Evolutionary conservation across 495 filamentous ascomycete genomes (phyloP).

Genomic region (Immersiella caudata): DNA sequence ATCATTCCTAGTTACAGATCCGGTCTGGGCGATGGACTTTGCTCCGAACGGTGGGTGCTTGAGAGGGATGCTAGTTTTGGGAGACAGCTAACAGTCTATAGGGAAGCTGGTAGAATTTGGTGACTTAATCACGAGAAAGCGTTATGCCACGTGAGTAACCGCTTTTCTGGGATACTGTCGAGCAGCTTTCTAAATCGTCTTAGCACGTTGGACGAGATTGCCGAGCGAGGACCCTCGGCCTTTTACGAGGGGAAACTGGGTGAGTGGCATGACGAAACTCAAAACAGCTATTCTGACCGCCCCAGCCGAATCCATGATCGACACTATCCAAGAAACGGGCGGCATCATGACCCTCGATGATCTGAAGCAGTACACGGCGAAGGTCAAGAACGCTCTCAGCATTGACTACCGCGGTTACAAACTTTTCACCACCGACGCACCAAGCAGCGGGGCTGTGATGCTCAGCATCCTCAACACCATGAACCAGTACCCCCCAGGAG

Average conservation of each 20-base stretch:
- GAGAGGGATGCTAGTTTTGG: background rate
- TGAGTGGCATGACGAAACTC: conserved; percentile 14
- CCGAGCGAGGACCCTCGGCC: conserved; percentile 64
- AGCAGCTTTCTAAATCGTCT: conserved; percentile 11
- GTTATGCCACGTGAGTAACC: conserved; percentile 65
- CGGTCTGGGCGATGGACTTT: conserved; percentile 83
- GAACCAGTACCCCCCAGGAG: conserved; percentile 63
- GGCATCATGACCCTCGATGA: conserved; percentile 86
- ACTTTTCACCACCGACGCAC: conserved; percentile 69
- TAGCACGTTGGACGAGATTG: conserved; percentile 73
- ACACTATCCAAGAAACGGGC: conserved; percentile 61
- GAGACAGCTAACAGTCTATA: conserved; percentile 17
- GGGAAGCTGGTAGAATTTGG: conserved; percentile 62
- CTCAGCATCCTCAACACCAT: conserved; percentile 76
- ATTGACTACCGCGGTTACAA: conserved; percentile 74
- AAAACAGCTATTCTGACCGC: conserved; percentile 14
- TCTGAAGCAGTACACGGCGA: conserved; percentile 67
- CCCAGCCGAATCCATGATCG: conserved; percentile 73
- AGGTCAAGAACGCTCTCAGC: conserved; percentile 60
- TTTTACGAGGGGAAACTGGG: conserved; percentile 73
- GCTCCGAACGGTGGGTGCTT: conserved; percentile 65
- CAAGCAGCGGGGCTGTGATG: conserved; percentile 72
- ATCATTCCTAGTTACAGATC: conserved; percentile 72
- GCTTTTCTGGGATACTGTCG: background rate
- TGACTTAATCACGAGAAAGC: conserved; percentile 74